Base-by-base conservation (phyloP, 352 stramenopile genomes). In the Globisporangium yorkense region DNA sequence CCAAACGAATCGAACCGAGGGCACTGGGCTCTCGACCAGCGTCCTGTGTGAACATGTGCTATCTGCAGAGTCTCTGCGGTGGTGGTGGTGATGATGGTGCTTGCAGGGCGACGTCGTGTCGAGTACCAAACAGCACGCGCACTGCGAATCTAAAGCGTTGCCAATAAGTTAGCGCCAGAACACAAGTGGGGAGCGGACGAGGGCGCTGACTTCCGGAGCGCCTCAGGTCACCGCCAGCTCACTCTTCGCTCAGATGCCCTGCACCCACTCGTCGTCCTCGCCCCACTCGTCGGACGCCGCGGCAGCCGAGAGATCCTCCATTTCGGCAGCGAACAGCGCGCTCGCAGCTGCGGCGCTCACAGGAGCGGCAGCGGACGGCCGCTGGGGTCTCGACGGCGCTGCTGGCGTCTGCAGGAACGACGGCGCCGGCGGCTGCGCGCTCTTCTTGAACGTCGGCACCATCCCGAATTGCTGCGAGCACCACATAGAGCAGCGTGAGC, bases 181-280 rank as follows among this genome's bases (percentile, higher is more conserved):
- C 41, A 21, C 41, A 20, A 13, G 29, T 13, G 39, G 20, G 47
- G 20, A 39, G 47, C 1, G n/a, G 45, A 18, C 53, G 43, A 8
- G 49, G 43, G 12, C 29, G 35, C 8, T 4, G 9, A 41, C 2
- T 9, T 41, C 35, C 35, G 35, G 9, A 46, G 41, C 18, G 8
- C 16, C 18, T 9, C 41, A 8, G 12, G 5, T 21, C 16, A 16
- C 41, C 57, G 27, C 18, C 27, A 62, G 48, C 49, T 73, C 24
- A 27, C 24, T 27, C 24, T 27, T 27, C 24, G 24, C 24, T 27
- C 68, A 89, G 54, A 88, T 82, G 52, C 75, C 70, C 61, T 89
- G 80, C 29, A 84, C 80, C 83, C 83, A 93, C 65, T 93, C 83
- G 63, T 92, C 83, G 61, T 90, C 83, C 56, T 90, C 78, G 41